Base-by-base conservation (phyloP, 106 monocot species). In the Triglochin maritima region DNA sequence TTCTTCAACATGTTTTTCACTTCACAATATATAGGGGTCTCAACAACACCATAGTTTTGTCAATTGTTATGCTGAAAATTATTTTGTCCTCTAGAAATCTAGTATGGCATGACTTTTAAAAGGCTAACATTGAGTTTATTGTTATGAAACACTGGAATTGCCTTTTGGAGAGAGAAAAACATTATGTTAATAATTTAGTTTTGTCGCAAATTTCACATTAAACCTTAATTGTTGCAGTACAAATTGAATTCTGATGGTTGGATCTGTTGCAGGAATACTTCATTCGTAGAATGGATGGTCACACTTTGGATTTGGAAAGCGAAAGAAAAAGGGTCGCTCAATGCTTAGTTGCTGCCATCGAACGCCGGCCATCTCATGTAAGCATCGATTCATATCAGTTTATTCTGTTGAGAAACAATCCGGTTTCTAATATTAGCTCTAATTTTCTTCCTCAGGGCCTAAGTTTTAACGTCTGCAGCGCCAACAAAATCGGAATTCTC, bases 291-390 rank as follows among this genome's bases (percentile, higher is more conserved):
- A 13, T 69, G 17, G 69, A 69, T 69, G 69, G 69, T 2, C 57
- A 41, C 13, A 55, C 69, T 4, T 55, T 69, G 56, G 57, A 57
- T 48, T 69, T 56, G 16, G 69, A 69, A 57, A 43, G 56, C 9
- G 69, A 69, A 52, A 69, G 57, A 17, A 7, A 57, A 6, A 55
- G 69, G 15, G 45, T 69, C 3, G 16, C 46, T 29, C 69, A 69
- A 46, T 69, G 69, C 29, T 46, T 69, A 17, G 56, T 57, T 15
- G 69, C 69, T 3, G 69, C 69, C 17, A 69, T 69, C 46, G 56
- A 69, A 44, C 56, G 69, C 56, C 56, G 69, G 47, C 56, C 57
- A 2, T 69, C 69, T 56, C 56, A 69, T 55, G 69, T 69, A 13
- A 69, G 29, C 29, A 29, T 29, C 29, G 1, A 29, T 29, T 29